Percentiles rank a stretch among this genome's conserved stretches.
Evolutionary conservation across 208 protist species (phyloP).

Genomic region (Acanthamoeba polyphaga): DNA sequence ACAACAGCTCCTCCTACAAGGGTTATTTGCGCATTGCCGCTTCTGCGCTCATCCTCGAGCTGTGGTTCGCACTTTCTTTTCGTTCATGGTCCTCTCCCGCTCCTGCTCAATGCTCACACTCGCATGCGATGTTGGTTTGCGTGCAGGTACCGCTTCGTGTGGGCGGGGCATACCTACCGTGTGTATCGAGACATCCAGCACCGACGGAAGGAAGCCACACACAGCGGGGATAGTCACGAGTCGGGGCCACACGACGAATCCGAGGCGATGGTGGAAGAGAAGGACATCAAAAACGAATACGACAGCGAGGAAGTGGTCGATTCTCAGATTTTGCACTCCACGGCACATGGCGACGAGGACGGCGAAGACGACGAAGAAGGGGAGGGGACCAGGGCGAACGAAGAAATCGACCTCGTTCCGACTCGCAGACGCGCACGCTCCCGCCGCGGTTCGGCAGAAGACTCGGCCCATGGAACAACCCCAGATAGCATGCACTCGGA

Average conservation of each 20-base stretch:
- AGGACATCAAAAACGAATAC: neutral
- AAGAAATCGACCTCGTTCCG: conserved; percentile 30
- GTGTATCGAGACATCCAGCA: conserved; percentile 49
- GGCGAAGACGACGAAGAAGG: conserved; percentile 50
- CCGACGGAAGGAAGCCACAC: neutral
- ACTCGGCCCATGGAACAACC: neutral
- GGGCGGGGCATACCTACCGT: conserved; percentile 58
- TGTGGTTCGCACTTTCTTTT: conserved; percentile 27
- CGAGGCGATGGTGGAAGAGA: neutral
- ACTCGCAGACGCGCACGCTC: neutral
- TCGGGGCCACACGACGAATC: neutral
- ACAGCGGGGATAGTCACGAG: neutral
- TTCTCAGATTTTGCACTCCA: neutral
- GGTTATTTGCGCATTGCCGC: conserved; percentile 41
- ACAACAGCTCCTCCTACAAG: conserved; percentile 66
- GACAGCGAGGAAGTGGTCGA: conserved; percentile 26
- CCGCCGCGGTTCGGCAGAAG: neutral
- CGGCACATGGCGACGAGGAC: conserved; percentile 23
- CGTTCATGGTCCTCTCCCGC: neutral
- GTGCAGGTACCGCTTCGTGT: conserved; percentile 71
- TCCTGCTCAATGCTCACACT: neutral
- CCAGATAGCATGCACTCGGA: neutral
- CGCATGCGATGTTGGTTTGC: no score
- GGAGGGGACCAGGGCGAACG: neutral
- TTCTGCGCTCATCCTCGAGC: conserved; percentile 66